Evolutionary conservation across 306 rosid genomes (phyloP).

Genomic region (Pyrus pyrifolia): DNA sequence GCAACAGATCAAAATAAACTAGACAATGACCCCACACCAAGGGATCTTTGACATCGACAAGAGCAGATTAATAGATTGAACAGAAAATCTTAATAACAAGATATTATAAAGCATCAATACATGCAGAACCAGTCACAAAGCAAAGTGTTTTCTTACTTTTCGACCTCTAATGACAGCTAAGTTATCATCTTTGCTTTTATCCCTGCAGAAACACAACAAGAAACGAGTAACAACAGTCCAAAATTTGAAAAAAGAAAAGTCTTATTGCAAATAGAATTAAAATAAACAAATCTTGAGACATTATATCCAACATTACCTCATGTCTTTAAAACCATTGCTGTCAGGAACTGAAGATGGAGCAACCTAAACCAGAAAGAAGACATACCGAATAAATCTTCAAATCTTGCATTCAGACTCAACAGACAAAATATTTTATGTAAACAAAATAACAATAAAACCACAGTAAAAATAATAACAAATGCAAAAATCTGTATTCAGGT

Average conservation of each 20-base stretch:
- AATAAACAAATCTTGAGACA: not conserved
- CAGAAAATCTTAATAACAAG: not conserved
- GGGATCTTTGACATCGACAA: not conserved
- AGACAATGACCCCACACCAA: not conserved
- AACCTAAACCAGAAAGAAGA: constrained; percentile 34
- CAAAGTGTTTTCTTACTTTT: constrained; percentile 46
- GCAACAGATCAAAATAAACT: not conserved
- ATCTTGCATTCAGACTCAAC: not conserved
- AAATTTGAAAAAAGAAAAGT: not conserved
- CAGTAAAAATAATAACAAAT: not conserved
- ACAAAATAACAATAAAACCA: not conserved
- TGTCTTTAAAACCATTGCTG: constrained; percentile 50
- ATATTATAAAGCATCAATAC: not conserved
- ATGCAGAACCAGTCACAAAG: not conserved
- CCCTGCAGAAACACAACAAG: constrained; percentile 32
- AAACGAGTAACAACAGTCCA: constrained; percentile 9
- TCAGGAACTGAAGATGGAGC: constrained; percentile 39
- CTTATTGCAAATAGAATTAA: not conserved
- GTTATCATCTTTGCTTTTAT: constrained; percentile 50
- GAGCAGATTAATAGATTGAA: not conserved
- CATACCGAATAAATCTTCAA: not conserved
- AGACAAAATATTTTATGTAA: not conserved
- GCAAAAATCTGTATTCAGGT: not conserved
- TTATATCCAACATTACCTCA: constrained; percentile 38
- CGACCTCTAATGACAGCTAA: constrained; percentile 40